Percentiles rank a stretch among this genome's conserved stretches.
Evolutionary conservation across 73 alveolate species (phyloP).

Genomic region (Paramecium tetraurelia): DNA sequence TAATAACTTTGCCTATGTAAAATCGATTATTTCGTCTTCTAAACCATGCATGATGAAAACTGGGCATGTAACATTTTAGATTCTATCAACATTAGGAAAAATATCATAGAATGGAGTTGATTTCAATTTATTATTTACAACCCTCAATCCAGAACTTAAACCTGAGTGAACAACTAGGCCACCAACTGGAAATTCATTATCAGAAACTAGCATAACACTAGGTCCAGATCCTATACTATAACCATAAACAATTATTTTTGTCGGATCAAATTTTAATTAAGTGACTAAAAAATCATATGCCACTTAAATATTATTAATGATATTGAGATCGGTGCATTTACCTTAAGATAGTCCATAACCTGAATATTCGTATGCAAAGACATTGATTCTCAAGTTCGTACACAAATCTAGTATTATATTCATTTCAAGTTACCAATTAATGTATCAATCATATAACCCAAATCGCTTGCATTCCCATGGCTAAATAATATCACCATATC

Average conservation of each 20-base stretch:
- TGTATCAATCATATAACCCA: constrained; percentile 59
- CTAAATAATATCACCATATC: constrained; percentile 59
- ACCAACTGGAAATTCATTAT: constrained; percentile 45
- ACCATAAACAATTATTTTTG: constrained; percentile 50
- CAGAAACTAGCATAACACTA: constrained; percentile 49
- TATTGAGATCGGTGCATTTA: constrained; percentile 58
- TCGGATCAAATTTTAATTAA: constrained; percentile 6
- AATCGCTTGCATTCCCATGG: constrained; percentile 71
- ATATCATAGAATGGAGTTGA: neutral
- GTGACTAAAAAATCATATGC: constrained; percentile 57
- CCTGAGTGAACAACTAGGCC: constrained; percentile 55
- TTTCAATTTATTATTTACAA: neutral
- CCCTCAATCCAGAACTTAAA: constrained; percentile 49
- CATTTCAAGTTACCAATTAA: neutral
- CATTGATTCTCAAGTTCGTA: constrained; percentile 36
- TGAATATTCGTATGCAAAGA: constrained; percentile 67
- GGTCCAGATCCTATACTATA: constrained; percentile 61
- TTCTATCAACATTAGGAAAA: constrained; percentile 44
- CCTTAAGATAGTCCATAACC: constrained; percentile 76
- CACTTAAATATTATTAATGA: constrained; percentile 63
- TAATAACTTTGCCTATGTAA: neutral
- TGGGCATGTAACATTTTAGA: constrained; percentile 41
- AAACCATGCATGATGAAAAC: constrained; percentile 50
- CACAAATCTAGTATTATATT: neutral
- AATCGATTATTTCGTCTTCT: constrained; percentile 17